phyloP scores from a whole-genome alignment of 805 yeast genomes.

The Saccharomycodes ludwigii region DNA sequence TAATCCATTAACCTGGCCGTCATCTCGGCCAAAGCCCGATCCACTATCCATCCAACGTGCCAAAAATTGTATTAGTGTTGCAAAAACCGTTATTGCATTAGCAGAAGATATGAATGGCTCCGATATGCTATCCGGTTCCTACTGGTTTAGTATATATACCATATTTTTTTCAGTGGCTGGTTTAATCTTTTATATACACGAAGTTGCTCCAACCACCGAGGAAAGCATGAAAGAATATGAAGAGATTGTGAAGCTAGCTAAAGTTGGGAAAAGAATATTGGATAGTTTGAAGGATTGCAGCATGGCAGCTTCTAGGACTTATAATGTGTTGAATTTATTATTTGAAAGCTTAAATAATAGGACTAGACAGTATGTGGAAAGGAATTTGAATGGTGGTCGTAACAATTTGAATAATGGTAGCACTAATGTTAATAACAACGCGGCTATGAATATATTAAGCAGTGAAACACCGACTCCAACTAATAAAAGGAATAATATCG shows the following conservation, averaged over 20 bases:
- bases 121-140: conserved; percentile 68
- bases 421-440: conserved; percentile 7
- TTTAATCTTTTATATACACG: conserved; percentile 68
- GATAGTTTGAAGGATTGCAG: conserved; percentile 61
- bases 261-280: conserved; percentile 64
- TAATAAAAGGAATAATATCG: neutral
- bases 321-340: conserved; percentile 64
- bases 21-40: conserved; percentile 9
- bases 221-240: conserved; percentile 37
- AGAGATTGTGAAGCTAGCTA: conserved; percentile 63
- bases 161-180: conserved; percentile 90
- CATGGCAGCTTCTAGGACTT: conserved; percentile 70
- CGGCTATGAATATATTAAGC: neutral
- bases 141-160: conserved; percentile 90
- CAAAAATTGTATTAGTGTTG: conserved; percentile 71
- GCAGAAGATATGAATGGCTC: conserved; percentile 71
- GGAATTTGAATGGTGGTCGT: conserved; percentile 8
- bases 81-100: conserved; percentile 65
- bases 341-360: conserved; percentile 67
- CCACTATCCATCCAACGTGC: conserved; percentile 55
- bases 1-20: conserved; percentile 31
- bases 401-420: conserved; percentile 9
- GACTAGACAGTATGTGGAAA: conserved; percentile 38
- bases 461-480: conserved; percentile 13
- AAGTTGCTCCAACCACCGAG: conserved; percentile 30